Percentiles rank a stretch among this genome's conserved stretches.
These are phyloP conservation scores for carrot (Daucus carota) DNA, from an alignment of 129 eudicot genomes.

Conservation along the genomic window DH1_v3.0 NC_030385.2:40191501-40192000, in stretches of 20 bases:
- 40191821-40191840: constrained; percentile 29
- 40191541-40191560: constrained; percentile 2
- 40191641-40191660: constrained; percentile 9
- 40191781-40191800: constrained; percentile 1
- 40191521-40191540: not conserved
- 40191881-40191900: constrained; percentile 31
- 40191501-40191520: not conserved
- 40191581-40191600: not conserved
- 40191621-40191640: constrained; percentile 5
- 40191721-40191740: not conserved
- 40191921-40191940: constrained; percentile 25
- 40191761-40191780: not conserved
- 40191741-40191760: not conserved
- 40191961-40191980: constrained; percentile 30
- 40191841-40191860: constrained; percentile 15
- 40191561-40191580: not conserved
- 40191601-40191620: constrained; percentile 12
- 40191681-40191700: not conserved
- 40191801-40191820: constrained; percentile 47
- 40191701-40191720: not conserved
- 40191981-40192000: constrained; percentile 14
- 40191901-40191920: constrained; percentile 45
- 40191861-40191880: constrained; percentile 20
- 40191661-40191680: constrained; percentile 13
- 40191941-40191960: constrained; percentile 25